phyloP scores from a whole-genome alignment of 352 stramenopile species.

The Achlya hypogyna region DNA sequence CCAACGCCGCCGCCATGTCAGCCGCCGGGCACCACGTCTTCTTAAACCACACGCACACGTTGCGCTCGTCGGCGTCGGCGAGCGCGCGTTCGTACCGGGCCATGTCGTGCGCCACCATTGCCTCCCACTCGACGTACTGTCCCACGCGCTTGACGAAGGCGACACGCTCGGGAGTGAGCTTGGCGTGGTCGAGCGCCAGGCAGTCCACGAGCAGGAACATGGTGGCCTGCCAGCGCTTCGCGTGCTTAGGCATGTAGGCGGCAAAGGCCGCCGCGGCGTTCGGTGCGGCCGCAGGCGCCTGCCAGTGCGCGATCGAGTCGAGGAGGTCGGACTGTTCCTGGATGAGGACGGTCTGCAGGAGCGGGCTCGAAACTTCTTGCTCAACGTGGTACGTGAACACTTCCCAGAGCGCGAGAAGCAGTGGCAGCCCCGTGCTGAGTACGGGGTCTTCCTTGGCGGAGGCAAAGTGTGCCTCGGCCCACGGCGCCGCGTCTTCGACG shows the following conservation, averaged over 20 bases:
- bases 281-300: background rate
- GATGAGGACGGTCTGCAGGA: conserved; percentile 46
- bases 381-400: conserved; percentile 81
- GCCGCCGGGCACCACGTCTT: conserved; percentile 26
- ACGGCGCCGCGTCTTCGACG: conserved; percentile 35
- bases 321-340: conserved; percentile 53
- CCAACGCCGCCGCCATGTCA: conserved; percentile 29
- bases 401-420: conserved; percentile 71
- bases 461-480: conserved; percentile 33
- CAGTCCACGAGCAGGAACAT: conserved; percentile 74
- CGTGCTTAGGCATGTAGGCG: conserved; percentile 53
- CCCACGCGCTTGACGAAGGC: conserved; percentile 54
- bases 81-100: conserved; percentile 54
- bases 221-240: conserved; percentile 74
- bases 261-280: conserved; percentile 26
- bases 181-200: conserved; percentile 44
- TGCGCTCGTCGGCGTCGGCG: conserved; percentile 46
- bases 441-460: conserved; percentile 19
- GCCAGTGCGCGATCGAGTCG: conserved; percentile 30
- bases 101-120: conserved; percentile 70
- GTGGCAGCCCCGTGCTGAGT: conserved; percentile 54
- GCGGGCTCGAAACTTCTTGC: conserved; percentile 56
- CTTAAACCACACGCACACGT: conserved; percentile 63
- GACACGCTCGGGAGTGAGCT: conserved; percentile 47
- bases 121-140: conserved; percentile 82